A percentile compares a stretch with the other conserved stretches of the same genome.
phyloP scores from a whole-genome alignment of 441 rosid genomes.

The Erodium moschatum region DNA sequence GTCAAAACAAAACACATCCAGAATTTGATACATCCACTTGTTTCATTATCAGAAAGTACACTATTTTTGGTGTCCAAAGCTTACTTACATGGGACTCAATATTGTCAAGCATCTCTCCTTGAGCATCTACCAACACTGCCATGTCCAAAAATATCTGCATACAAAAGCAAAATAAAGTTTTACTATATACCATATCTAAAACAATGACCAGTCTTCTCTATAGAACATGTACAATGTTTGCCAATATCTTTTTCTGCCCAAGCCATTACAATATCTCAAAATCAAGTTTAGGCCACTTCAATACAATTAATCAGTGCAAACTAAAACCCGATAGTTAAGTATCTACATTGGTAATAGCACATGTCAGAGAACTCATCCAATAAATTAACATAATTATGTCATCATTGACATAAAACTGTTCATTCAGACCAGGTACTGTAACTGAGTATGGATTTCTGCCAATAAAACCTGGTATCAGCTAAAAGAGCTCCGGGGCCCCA shows the following conservation, averaged over 20 bases:
- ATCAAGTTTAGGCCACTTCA: neutral
- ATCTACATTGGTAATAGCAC: neutral
- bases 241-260: neutral
- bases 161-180: neutral
- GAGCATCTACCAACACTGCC: conserved; percentile 94
- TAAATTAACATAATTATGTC: neutral
- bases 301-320: neutral
- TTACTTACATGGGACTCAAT: conserved; percentile 70
- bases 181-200: neutral
- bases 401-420: neutral
- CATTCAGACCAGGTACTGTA: neutral
- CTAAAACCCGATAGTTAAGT: neutral
- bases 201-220: neutral
- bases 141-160: conserved; percentile 83
- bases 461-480: too few relatives aligned
- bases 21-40: neutral
- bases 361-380: neutral
- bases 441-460: too few relatives aligned
- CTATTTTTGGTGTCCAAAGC: neutral
- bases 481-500: too few relatives aligned
- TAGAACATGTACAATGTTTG: neutral
- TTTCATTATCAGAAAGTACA: neutral
- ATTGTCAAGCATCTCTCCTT: conserved; percentile 91
- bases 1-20: conserved; percentile 4
- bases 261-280: neutral